Conservation (phyloP, 2,329 filamentous ascomycete genomes). For the Rachicladosporium sp. region DNA sequence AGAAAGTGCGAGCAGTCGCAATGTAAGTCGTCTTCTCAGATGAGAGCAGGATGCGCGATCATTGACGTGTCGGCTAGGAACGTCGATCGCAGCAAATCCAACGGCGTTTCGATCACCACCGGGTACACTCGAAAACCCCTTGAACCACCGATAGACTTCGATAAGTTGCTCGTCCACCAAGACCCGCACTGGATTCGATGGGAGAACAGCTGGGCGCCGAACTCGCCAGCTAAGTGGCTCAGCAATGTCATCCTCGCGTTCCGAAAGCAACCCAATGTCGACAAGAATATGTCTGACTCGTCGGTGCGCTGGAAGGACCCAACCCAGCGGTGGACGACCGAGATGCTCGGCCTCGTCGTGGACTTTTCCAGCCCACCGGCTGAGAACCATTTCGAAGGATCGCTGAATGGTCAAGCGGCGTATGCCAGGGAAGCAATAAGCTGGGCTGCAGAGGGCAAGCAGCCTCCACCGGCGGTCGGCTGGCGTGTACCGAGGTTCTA, state of each 20-base stretch:
- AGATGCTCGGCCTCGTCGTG: slow-evolving; percentile 9
- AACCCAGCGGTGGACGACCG: slow-evolving; percentile 8
- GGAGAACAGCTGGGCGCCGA: slow-evolving; percentile 7
- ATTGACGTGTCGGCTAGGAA: slow-evolving; percentile 1
- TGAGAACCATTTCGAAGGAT: slow-evolving; percentile 9
- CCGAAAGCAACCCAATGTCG: slow-evolving; percentile 4
- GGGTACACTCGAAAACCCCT: slow-evolving; percentile 3
- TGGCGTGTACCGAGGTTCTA: slow-evolving; percentile 9
- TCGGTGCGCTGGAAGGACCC: slow-evolving; percentile 9
- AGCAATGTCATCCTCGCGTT: slow-evolving; percentile 9
- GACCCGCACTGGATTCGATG: slow-evolving; percentile 11
- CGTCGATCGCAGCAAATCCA: slow-evolving; percentile 4
- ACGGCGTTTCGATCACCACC: slow-evolving; percentile 9
- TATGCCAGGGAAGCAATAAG: slow-evolving; percentile 1
- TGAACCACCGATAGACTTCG: slow-evolving; percentile 8
- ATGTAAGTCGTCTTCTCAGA: slow-evolving; percentile 1
- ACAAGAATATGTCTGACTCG: slow-evolving; percentile 4
- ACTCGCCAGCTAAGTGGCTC: slow-evolving; percentile 7
- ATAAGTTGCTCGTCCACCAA: slow-evolving; percentile 3
- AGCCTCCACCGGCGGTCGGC: slow-evolving; percentile 6
- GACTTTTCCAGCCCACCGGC: slow-evolving; percentile 8
- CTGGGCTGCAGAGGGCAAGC: slow-evolving; percentile 1
- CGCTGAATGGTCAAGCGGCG: slow-evolving; percentile 5
- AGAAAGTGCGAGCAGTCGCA: slow-evolving; percentile 4
- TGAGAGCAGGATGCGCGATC: not conserved